These are phyloP conservation scores for Hemileia vastatrix DNA, from an alignment of 1,284 basidiomycete species.

Conservation along the genomic window DNA sequence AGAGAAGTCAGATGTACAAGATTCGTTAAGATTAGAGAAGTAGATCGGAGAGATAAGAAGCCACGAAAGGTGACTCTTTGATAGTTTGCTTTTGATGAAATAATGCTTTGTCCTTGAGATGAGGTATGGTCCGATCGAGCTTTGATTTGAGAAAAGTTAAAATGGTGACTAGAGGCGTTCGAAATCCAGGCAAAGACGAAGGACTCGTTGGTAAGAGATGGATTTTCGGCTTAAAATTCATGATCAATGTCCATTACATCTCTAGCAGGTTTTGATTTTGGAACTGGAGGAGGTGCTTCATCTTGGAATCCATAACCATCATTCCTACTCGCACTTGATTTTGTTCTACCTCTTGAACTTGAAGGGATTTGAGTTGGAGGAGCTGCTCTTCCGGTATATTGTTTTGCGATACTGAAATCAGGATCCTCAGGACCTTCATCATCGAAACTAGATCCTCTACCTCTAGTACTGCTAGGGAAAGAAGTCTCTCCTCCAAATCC, in stretches of 20 bases:
- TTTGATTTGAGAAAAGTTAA: too few relatives aligned
- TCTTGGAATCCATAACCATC: background rate
- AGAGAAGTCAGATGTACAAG: too few relatives aligned
- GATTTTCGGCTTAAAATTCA: slow-evolving; percentile 13
- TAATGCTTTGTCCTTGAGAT: too few relatives aligned
- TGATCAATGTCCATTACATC: slow-evolving; percentile 10
- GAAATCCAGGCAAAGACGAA: too few relatives aligned
- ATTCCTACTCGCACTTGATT: background rate
- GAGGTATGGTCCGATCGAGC: too few relatives aligned
- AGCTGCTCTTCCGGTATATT: background rate
- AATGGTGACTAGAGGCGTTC: too few relatives aligned
- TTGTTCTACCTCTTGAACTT: background rate
- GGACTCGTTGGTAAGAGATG: too few relatives aligned
- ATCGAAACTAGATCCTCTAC: slow-evolving; percentile 9
- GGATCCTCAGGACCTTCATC: slow-evolving; percentile 24
- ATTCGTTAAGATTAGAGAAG: too few relatives aligned
- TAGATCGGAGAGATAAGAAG: too few relatives aligned
- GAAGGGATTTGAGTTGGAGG: background rate
- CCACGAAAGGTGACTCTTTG: too few relatives aligned
- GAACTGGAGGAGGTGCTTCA: background rate
- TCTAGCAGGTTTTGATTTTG: background rate
- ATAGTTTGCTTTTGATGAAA: too few relatives aligned
- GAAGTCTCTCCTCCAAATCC: background rate
- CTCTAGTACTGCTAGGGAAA: background rate
- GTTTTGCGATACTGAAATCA: slow-evolving; percentile 5